Base-by-base conservation (phyloP, 495 filamentous ascomycete genomes). In the Neurospora sp. region DNA sequence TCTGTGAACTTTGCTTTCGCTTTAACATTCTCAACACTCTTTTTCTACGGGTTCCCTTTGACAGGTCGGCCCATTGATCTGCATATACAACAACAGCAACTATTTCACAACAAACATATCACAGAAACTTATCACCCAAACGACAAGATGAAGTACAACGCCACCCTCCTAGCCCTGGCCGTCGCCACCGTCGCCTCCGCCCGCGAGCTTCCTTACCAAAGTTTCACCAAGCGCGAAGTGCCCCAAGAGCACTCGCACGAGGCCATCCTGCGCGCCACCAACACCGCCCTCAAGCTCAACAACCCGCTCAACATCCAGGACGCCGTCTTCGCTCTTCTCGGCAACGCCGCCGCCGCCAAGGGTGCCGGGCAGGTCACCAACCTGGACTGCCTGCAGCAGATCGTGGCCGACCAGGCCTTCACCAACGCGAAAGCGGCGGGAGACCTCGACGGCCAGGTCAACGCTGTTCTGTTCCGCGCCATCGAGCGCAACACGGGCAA, bases 181-280 rank as follows among this genome's bases (percentile, higher is more conserved):
- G 54, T 62, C 12, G 54, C 54, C 54, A 78, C 78, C 76, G 69
- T 78, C 27, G 78, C 79, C 66, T 78, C 77, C 42, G 79, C 79
- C 74, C 79, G 78, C 69, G 77, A 80, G 70, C 48, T 76, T 38
- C 40, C 74, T 75, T 81, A 79, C 78, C 75, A 74, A 48, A 81
- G 78, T 79, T 72, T 78, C 71, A 74, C 77, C 71, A 84, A 82
- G 77, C 86, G 87, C 69, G 86, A 89, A 80, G 88, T 89, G 66
- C 86, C 88, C 76, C 86, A 86, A 81, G 90, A 91, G 79, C 88
- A 91, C 79, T 89, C 89, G 6, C 90, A 92, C 83, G 79, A 89
- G 76, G 82, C 82, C 71, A 84, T 88, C 78, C 77, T 91, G 16
- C 79, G 77, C 31, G 80, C 79, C 69, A 81, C 86, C 75, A 80